phyloP scores from a whole-genome alignment of 768 basidiomycete genomes.

The Lanmaoa rubissima region DNA sequence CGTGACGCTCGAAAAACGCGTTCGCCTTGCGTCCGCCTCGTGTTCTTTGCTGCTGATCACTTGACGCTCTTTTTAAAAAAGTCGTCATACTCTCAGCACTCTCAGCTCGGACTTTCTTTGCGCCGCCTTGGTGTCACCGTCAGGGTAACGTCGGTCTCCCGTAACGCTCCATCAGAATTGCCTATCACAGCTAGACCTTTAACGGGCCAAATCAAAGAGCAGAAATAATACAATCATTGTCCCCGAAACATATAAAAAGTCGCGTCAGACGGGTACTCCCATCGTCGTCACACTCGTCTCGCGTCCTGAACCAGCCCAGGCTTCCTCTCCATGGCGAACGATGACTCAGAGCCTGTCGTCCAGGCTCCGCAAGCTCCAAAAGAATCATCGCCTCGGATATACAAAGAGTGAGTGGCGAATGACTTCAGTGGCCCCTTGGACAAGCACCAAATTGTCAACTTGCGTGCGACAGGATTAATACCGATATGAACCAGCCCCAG shows the following conservation, averaged over 20 bases:
- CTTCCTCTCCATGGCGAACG: conserved; percentile 8
- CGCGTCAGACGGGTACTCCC: neutral
- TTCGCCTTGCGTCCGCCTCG: conserved; percentile 12
- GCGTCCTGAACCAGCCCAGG: neutral
- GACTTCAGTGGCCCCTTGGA: neutral
- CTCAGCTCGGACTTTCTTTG: neutral
- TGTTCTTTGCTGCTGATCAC: neutral
- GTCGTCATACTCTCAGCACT: neutral
- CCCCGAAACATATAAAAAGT: conserved; percentile 8
- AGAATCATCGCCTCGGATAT: neutral
- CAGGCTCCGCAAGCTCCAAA: conserved; percentile 15
- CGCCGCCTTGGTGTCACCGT: neutral
- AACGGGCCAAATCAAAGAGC: neutral
- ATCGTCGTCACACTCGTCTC: neutral
- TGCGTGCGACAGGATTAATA: conserved; percentile 3
- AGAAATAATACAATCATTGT: neutral
- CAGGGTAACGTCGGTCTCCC: conserved; percentile 6
- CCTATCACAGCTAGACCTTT: neutral
- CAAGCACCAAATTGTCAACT: neutral
- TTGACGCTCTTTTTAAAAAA: neutral
- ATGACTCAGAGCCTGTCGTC: conserved; percentile 4
- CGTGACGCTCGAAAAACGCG: conserved; percentile 2
- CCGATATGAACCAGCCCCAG: neutral
- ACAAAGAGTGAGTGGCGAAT: conserved; percentile 13
- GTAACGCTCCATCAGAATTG: neutral